Conservation (phyloP, 352 stramenopile genomes). For the Thraustochytrium sp. region DNA sequence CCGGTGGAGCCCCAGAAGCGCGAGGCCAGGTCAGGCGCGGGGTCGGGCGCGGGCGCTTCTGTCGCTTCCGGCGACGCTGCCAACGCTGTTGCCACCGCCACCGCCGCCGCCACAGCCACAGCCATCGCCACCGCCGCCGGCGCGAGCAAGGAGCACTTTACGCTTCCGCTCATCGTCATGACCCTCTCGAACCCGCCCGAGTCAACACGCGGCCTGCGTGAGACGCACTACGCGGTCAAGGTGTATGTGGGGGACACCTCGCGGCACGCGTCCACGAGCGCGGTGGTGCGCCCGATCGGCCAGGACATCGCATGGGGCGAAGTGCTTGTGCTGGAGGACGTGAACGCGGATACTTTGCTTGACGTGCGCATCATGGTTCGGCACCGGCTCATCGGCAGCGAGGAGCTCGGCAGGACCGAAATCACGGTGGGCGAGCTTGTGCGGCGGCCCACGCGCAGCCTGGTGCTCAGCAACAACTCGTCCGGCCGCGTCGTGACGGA, state of each 20-base stretch:
- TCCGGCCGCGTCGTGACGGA: constrained; percentile 10
- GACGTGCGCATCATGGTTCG: background rate
- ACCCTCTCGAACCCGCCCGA: constrained; percentile 14
- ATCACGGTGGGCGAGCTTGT: background rate
- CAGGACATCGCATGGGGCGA: background rate
- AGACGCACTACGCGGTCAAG: constrained; percentile 24
- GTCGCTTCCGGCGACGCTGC: too few relatives aligned
- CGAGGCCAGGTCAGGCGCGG: too few relatives aligned
- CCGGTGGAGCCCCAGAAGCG: too few relatives aligned
- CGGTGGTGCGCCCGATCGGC: background rate
- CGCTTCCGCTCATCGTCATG: background rate
- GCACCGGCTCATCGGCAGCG: constrained; percentile 7
- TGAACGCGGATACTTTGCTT: background rate
- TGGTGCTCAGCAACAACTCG: constrained; percentile 5
- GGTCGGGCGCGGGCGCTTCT: too few relatives aligned
- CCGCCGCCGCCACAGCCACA: too few relatives aligned
- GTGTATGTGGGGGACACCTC: background rate
- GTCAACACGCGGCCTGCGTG: background rate
- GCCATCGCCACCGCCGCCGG: background rate
- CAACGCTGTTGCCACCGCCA: too few relatives aligned
- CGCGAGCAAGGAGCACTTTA: background rate
- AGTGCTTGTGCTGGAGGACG: background rate
- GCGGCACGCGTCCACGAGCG: background rate
- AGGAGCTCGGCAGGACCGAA: constrained; percentile 20
- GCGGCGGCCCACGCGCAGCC: background rate